These are phyloP conservation scores for Physaria fendleri DNA, from an alignment of 345 rosid genomes.

Conservation along the genomic window DNA sequence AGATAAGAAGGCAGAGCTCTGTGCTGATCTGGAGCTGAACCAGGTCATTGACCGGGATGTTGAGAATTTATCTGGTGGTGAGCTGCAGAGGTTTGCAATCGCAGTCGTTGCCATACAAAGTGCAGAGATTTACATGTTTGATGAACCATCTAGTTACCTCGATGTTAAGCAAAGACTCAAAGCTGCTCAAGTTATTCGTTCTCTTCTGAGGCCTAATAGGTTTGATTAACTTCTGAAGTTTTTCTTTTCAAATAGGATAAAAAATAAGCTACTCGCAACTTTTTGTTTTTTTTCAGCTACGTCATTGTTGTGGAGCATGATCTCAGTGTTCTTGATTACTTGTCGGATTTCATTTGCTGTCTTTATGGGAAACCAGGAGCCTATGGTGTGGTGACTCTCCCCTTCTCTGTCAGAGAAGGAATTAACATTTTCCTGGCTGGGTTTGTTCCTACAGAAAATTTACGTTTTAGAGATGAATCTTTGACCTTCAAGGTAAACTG, in stretches of 20 bases:
- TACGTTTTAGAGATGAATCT: slow-evolving; percentile 91
- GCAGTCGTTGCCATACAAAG: slow-evolving; percentile 92
- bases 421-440: slow-evolving; percentile 96
- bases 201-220: slow-evolving; percentile 88
- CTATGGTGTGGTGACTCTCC: slow-evolving; percentile 96
- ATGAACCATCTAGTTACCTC: slow-evolving; percentile 98
- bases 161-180: slow-evolving; percentile 99
- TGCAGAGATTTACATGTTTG: slow-evolving; percentile 99
- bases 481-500: slow-evolving; percentile 76
- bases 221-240: slow-evolving; percentile 20
- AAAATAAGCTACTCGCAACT: not conserved
- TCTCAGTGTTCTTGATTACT: slow-evolving; percentile 91
- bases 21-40: slow-evolving; percentile 79
- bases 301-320: slow-evolving; percentile 99
- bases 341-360: slow-evolving; percentile 97
- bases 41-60: slow-evolving; percentile 91
- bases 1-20: slow-evolving; percentile 62
- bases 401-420: slow-evolving; percentile 96
- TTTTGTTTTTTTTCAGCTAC: slow-evolving; percentile 47
- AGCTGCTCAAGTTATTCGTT: slow-evolving; percentile 92
- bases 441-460: slow-evolving; percentile 89
- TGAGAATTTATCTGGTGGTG: slow-evolving; percentile 95
- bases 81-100: slow-evolving; percentile 95
- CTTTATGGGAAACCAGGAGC: slow-evolving; percentile 99
- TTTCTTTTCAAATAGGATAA: not conserved